These are phyloP conservation scores for Chrysosporium queenslandicum DNA, from an alignment of 2,329 filamentous ascomycete genomes.

Conservation along the genomic window DNA sequence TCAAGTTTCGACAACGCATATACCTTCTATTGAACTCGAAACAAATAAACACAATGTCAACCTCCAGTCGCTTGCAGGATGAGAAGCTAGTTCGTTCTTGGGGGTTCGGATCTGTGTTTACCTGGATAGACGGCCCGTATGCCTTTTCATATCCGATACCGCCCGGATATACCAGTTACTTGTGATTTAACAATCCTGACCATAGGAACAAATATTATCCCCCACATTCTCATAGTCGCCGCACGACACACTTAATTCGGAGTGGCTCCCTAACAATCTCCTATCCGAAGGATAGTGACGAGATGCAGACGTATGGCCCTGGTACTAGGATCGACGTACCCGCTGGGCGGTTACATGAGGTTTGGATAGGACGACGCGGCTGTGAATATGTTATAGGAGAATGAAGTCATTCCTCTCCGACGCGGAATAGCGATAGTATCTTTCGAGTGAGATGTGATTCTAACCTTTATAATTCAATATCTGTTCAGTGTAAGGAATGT, in stretches of 20 bases:
- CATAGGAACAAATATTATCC: slow-evolving; percentile 50
- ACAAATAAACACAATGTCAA: neutral
- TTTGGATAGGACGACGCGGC: slow-evolving; percentile 50
- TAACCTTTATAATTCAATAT: neutral
- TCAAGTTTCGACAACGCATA: no score
- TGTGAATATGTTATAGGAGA: slow-evolving; percentile 55
- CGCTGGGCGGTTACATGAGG: slow-evolving; percentile 47
- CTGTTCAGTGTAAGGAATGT: no score
- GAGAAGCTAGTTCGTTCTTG: slow-evolving; percentile 47
- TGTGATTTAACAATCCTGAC: neutral
- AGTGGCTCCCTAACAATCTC: slow-evolving; percentile 48
- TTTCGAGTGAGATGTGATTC: neutral
- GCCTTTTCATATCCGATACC: neutral
- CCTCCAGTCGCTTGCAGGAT: slow-evolving; percentile 33
- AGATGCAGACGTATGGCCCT: slow-evolving; percentile 45
- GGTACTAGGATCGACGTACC: slow-evolving; percentile 50
- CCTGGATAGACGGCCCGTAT: slow-evolving; percentile 45
- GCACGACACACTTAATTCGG: slow-evolving; percentile 53
- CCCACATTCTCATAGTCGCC: slow-evolving; percentile 46
- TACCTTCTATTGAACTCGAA: neutral
- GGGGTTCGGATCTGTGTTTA: slow-evolving; percentile 53
- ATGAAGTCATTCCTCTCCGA: slow-evolving; percentile 25
- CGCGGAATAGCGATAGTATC: neutral
- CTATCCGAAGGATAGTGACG: slow-evolving; percentile 44
- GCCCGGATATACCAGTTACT: neutral